phyloP scores from a whole-genome alignment of 1,139 yeast genomes.

The Debaryomycetaceae sp. region DNA sequence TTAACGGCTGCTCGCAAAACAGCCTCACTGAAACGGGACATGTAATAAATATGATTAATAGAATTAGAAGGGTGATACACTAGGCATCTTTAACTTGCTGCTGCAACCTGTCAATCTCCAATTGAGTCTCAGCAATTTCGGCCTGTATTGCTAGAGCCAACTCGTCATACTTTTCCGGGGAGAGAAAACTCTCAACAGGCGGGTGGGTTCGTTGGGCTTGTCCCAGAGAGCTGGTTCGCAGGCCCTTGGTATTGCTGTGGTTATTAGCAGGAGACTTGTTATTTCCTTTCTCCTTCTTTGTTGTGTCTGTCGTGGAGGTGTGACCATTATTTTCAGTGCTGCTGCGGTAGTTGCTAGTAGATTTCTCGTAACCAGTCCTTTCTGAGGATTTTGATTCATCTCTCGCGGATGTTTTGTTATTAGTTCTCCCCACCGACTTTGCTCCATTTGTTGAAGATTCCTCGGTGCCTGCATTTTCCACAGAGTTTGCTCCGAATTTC shows the following conservation, averaged over 20 bases:
- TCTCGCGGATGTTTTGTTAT: slow-evolving; percentile 3
- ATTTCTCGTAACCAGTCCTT: neutral
- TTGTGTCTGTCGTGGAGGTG: neutral
- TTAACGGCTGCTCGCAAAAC: no score
- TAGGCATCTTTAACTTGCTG: no score
- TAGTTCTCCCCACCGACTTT: slow-evolving; percentile 5
- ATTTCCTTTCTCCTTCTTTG: neutral
- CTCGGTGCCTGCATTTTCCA: slow-evolving; percentile 6
- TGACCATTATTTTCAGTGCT: neutral
- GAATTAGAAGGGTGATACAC: no score
- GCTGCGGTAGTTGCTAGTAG: neutral
- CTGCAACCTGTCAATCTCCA: neutral
- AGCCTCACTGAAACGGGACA: no score
- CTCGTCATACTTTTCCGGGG: slow-evolving; percentile 1
- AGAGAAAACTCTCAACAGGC: no score
- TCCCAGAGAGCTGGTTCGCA: no score
- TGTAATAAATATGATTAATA: no score
- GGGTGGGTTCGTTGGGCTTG: no score
- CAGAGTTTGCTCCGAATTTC: slow-evolving; percentile 5
- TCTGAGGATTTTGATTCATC: neutral
- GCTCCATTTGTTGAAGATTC: no score
- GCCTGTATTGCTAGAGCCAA: neutral
- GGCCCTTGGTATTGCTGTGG: no score
- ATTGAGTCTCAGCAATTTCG: neutral
- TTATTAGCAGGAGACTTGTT: no score